phyloP scores from a whole-genome alignment of 108 stramenopile species.

The Tribonema minus region DNA sequence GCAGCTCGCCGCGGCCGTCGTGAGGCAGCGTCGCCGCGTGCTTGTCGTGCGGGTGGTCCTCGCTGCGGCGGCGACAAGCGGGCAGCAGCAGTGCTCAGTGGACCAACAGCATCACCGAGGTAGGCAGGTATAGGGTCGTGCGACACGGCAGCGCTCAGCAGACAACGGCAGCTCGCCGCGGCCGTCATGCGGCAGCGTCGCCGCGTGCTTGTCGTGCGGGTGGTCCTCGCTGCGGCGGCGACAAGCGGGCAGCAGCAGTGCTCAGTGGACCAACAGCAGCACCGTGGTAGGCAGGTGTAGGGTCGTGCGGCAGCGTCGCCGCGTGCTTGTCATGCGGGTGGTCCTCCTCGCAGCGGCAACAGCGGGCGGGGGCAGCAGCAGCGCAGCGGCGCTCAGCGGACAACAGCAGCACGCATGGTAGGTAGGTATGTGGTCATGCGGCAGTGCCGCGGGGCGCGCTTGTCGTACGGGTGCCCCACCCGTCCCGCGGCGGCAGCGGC shows the following conservation, averaged over 20 bases:
- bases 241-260: slow-evolving; percentile 68
- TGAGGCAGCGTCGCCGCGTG: neutral
- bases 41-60: slow-evolving; percentile 39
- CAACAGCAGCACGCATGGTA: too few species aligned
- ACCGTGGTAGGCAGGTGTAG: too few species aligned
- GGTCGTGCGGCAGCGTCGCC: neutral
- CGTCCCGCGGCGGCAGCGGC: too few species aligned
- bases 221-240: slow-evolving; percentile 33
- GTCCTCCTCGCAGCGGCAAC: too few species aligned
- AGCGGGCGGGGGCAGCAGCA: too few species aligned
- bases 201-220: slow-evolving; percentile 14
- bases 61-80: slow-evolving; percentile 58
- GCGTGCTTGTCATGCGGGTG: slow-evolving; percentile 24
- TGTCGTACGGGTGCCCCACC: too few species aligned
- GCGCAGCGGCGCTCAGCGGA: too few species aligned
- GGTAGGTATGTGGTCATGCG: too few species aligned
- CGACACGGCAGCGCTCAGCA: slow-evolving; percentile 70
- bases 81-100: slow-evolving; percentile 64
- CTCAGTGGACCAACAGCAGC: too few species aligned
- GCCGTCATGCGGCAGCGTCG: neutral
- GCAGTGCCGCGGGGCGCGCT: too few species aligned
- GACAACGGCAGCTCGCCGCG: slow-evolving; percentile 29
- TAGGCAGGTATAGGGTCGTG: too few species aligned
- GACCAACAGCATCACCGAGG: too few species aligned
- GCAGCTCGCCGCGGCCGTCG: neutral